phyloP scores from a whole-genome alignment of 331 rosid genomes.

The Prunus yedoensis region DNA sequence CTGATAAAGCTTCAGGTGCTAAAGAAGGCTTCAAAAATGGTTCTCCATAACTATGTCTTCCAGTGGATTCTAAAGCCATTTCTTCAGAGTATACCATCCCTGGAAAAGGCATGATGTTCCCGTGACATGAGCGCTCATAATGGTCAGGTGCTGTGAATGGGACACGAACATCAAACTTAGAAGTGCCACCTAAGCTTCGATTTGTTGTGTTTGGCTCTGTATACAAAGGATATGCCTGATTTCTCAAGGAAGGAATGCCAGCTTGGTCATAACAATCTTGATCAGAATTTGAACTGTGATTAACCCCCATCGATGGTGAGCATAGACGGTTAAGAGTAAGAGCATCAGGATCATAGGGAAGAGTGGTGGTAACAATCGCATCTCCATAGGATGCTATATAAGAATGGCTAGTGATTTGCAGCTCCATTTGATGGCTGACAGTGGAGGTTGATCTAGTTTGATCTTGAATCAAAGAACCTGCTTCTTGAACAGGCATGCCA shows the following conservation, averaged over 20 bases:
- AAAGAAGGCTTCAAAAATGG: constrained; percentile 22
- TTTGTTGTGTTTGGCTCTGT: constrained; percentile 19
- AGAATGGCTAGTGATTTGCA: constrained; percentile 16
- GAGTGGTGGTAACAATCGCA: constrained; percentile 14
- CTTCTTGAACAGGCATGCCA: constrained; percentile 25
- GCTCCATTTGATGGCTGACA: constrained; percentile 17
- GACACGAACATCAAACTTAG: constrained; percentile 22
- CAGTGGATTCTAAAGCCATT: constrained; percentile 20
- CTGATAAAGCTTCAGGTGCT: constrained; percentile 20
- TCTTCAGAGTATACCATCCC: constrained; percentile 28
- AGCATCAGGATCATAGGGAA: constrained; percentile 28
- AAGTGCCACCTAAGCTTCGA: constrained; percentile 13
- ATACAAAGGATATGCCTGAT: constrained; percentile 24
- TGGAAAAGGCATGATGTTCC: constrained; percentile 23
- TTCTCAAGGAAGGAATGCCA: constrained; percentile 26
- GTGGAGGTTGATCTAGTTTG: constrained; percentile 30
- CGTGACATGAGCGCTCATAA: neutral
- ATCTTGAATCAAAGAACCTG: constrained; percentile 33
- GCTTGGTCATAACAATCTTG: constrained; percentile 18
- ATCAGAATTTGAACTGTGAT: constrained; percentile 22
- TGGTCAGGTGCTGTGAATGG: constrained; percentile 4
- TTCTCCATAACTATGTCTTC: constrained; percentile 10
- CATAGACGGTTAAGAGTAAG: constrained; percentile 18
- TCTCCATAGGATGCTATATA: constrained; percentile 29
- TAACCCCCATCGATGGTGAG: constrained; percentile 14